Base-by-base conservation (phyloP, 2,329 filamentous ascomycete genomes). In the Botrytis porri region DNA sequence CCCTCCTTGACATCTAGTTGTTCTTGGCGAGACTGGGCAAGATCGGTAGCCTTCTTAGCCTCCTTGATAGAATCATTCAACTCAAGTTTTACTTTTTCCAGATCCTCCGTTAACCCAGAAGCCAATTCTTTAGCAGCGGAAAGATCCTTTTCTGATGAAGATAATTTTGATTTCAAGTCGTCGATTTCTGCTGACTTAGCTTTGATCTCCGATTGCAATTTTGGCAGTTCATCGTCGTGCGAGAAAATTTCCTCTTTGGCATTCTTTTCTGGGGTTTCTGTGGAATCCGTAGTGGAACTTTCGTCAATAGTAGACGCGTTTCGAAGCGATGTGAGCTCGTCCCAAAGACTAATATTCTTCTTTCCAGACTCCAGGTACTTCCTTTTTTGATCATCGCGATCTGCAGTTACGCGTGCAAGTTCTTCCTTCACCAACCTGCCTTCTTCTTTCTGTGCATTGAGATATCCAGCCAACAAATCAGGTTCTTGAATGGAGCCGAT, bases 351-450 rank as follows among this genome's bases (percentile, higher is more conserved):
- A 69, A 87, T 87, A 0, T 89, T 84, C 69, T 88, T 87, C 79
- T 90, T 88, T 75, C 94, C 88, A 0, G 87, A 85, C 66, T 91
- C 88, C n/a, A 92, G 89, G 3, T 90, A 84, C 81, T 93, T 94
- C 82, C 91, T 92, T 81, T 94, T 95, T 74, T 92, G 86, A 25
- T 90, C 88, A 74, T 97, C 93, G 74, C 92, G 91, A 80, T 98
- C 95, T 5, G 88, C 87, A 0, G 94, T 92, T 0, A 98, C 90
- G 20, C 94, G 88, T 83, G 97, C 98, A 73, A 98, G 85, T 82
- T 99, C 96, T 63, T 97, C 92, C 88, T 97, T 91, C 4, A 97
- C 90, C 93, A 99, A 97, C 78, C 97, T 93, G 60, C 91, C 91
- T 80, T 97, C 95, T 70, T 95, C 82, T 75, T 91, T 95, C 59